Evolutionary conservation across 2,329 filamentous ascomycete genomes (phyloP).

Genomic region (Pyrenophora tritici-repentis): DNA sequence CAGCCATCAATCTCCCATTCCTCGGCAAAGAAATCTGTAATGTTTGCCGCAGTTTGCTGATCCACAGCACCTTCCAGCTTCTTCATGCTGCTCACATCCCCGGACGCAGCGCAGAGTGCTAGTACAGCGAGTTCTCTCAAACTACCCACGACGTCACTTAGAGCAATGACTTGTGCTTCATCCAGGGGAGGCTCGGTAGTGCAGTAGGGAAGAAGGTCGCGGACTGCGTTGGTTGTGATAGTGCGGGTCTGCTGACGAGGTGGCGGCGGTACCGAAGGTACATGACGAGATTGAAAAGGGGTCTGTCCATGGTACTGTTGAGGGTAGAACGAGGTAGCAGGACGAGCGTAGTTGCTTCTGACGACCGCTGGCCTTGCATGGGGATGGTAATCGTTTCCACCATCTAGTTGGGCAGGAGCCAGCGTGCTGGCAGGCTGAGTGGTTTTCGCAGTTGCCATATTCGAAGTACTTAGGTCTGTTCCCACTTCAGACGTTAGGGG

Average conservation of each 20-base stretch:
- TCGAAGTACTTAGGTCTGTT: neutral
- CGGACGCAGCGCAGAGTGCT: slow-evolving; percentile 27
- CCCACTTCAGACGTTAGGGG: no score
- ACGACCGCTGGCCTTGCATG: neutral
- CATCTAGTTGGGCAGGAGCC: slow-evolving; percentile 14
- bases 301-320: neutral
- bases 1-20: slow-evolving; percentile 37
- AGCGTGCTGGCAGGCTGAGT: neutral
- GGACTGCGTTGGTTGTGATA: slow-evolving; percentile 17
- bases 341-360: neutral
- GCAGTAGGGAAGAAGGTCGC: slow-evolving; percentile 39
- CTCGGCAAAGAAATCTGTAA: slow-evolving; percentile 41
- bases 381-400: slow-evolving; percentile 7
- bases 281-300: neutral
- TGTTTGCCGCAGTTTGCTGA: slow-evolving; percentile 15
- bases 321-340: neutral
- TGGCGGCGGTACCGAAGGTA: neutral
- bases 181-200: slow-evolving; percentile 26
- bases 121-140: slow-evolving; percentile 40
- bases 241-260: neutral
- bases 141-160: slow-evolving; percentile 42
- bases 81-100: slow-evolving; percentile 14
- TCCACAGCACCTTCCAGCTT: slow-evolving; percentile 34
- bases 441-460: neutral
- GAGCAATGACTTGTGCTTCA: slow-evolving; percentile 31